phyloP scores from a whole-genome alignment of 768 basidiomycete species.

The Suillus plorans region DNA sequence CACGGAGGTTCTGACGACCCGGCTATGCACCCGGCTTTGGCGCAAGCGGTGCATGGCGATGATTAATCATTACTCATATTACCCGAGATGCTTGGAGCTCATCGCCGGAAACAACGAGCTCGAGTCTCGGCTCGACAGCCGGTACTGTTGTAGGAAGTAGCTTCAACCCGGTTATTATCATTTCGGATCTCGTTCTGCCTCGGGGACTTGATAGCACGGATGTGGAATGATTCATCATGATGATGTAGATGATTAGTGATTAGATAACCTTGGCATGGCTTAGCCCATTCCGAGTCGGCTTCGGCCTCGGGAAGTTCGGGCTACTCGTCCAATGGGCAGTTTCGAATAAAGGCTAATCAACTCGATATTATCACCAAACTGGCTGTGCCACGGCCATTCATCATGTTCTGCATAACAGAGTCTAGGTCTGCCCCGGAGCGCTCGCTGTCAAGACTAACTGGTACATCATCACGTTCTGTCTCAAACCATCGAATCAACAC shows the following conservation, averaged over 20 bases:
- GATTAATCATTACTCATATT: neutral
- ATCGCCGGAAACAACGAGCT: neutral
- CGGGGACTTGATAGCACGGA: neutral
- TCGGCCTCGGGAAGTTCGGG: neutral
- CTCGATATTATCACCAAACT: too few relatives aligned
- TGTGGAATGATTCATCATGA: neutral
- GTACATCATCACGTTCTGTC: neutral
- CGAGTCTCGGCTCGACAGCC: neutral
- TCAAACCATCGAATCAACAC: neutral
- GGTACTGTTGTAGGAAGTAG: neutral
- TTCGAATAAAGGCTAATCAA: too few relatives aligned
- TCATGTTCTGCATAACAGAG: too few relatives aligned
- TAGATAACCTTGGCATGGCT: neutral
- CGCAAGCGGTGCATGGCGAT: neutral
- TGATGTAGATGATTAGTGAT: neutral
- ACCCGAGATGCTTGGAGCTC: neutral
- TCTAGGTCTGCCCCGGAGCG: too few relatives aligned
- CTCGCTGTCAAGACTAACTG: too few relatives aligned
- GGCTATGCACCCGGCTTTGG: neutral
- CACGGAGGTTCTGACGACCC: neutral
- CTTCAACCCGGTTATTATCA: neutral
- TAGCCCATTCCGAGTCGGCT: neutral
- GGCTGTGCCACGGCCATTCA: too few relatives aligned
- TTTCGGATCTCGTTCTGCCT: neutral
- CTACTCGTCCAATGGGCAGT: too few relatives aligned